Evolutionary conservation across 129 eudicot species (phyloP), one percentile per base, ranked within the genome.

Genomic region (Cynara cardunculus): DNA sequence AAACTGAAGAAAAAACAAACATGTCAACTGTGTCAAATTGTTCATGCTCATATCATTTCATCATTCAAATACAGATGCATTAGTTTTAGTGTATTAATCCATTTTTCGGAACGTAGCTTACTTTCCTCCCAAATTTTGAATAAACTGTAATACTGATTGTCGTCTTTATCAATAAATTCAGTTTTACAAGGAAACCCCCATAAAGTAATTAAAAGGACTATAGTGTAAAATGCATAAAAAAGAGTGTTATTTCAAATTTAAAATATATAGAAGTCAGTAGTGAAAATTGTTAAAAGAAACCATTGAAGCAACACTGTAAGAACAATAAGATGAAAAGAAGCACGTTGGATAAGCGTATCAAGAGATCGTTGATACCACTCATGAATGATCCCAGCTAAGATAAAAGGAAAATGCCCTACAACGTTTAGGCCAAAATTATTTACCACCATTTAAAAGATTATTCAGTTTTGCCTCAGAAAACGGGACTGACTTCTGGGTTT

Each of bases 1-100:
- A 46, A 16, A 46, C 0, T 46, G 59, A 46, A 44, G 56, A 34
- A 44, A 44, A 44, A 44, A 1, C 56, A 14, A 44, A 44, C 0
- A 49, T 49, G 61, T 49, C 39, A 32, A 64, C 0, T 31, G 28
- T 59, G 66, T 22, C 10, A 1, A 13, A 12, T 37, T 34, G 35
- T 62, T 37, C 37, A 77, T 35, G 61, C 34, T 64, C 25, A 16
- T 16, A 49, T 22, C 11, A 16, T 78, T 72, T 80, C 66, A 72
- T 26, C 35, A 34, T 25, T 72, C 84, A 80, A 72, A 35, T 25
- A 35, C 25, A 72, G 13, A 28, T 80, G 77, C 62, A 56, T 31
- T 49, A 16, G 18, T 49, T 75, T 56, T 1, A 7, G 61, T 76
- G 56, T 32, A 25, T 62, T 27, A 6, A 31, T 16, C 3, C 62